Evolutionary conservation across 2,329 filamentous ascomycete species (phyloP).

Genomic region (Talaromyces sp.): DNA sequence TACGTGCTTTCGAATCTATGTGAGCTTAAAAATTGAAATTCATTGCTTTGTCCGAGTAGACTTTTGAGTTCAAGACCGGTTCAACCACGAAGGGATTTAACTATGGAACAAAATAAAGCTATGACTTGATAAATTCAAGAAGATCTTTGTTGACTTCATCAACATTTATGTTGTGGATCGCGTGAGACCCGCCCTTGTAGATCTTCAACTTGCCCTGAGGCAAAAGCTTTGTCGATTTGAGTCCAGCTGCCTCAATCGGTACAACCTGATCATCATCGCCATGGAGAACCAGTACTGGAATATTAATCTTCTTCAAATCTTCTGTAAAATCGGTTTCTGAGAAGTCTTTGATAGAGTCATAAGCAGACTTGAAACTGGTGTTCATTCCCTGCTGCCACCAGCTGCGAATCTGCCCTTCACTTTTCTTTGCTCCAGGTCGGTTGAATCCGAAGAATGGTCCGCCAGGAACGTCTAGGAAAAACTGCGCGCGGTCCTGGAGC

Average conservation of each 20-base stretch:
- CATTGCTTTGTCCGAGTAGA: too few relatives aligned
- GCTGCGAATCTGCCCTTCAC: slow-evolving; percentile 33
- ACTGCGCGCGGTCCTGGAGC: slow-evolving; percentile 24
- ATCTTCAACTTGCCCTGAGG: slow-evolving; percentile 34
- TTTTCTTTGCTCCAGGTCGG: slow-evolving; percentile 21
- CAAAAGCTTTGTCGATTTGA: slow-evolving; percentile 29
- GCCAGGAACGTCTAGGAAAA: slow-evolving; percentile 15
- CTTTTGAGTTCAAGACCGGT: too few relatives aligned
- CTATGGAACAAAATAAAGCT: neutral
- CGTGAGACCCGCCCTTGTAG: slow-evolving; percentile 35
- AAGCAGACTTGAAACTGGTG: slow-evolving; percentile 31
- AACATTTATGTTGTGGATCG: slow-evolving; percentile 30
- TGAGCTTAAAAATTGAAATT: too few relatives aligned
- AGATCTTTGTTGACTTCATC: slow-evolving; percentile 34
- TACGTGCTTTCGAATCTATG: too few relatives aligned
- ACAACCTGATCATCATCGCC: slow-evolving; percentile 40
- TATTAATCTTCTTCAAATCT: slow-evolving; percentile 34
- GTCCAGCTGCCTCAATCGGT: slow-evolving; percentile 28
- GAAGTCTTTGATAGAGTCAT: slow-evolving; percentile 37
- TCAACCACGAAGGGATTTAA: too few relatives aligned
- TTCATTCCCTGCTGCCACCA: slow-evolving; percentile 40
- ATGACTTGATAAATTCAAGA: slow-evolving; percentile 26
- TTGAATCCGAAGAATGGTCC: slow-evolving; percentile 34
- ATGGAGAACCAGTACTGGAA: slow-evolving; percentile 37
- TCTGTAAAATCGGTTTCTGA: slow-evolving; percentile 39